Evolutionary conservation across 306 rosid genomes (phyloP), one percentile per base, ranked within the genome.

Genomic region (Sphenostylis stenocarpa): DNA sequence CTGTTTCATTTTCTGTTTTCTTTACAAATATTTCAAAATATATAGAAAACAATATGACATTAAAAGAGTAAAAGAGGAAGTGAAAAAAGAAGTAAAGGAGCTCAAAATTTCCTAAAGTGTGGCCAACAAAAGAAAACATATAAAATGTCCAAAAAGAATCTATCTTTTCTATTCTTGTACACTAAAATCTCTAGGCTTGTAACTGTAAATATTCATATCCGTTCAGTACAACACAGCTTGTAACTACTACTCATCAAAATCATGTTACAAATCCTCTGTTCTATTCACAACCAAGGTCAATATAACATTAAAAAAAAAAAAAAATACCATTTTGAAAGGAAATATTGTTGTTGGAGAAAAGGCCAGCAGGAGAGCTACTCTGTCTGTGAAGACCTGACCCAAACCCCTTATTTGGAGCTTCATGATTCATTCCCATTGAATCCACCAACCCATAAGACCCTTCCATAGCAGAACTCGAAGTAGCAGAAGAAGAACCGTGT

Each of bases 331-430:
- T 89, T 62, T 75, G 92, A 70, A 85, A 75, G 75, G 90, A 77
- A 81, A 61, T 28, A 64, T 84, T 70, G 73, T 87, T 87, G 73
- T 64, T 64, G 17, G 95, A 83, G 91, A 89, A 89, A 85, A 90
- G 86, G 0, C 88, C 96, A 55, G 96, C 91, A 85, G 98, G 97
- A 23, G 97, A 87, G 82, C 95, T 92, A 73, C 84, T 93, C 85
- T 92, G 95, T 60, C 97, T 84, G 70, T 82, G 80, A 79, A 94
- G 91, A 81, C 43, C 73, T 8, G 95, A 73, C 34, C 52, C 57
- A 47, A 69, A 79, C 7, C 72, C 33, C 65, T 86, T 91, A 12
- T 77, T 13, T 1, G 68, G 72, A 2, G 82, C 28, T 52, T 77
- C 82, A 11, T 43, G 84, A 23, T 84, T 88, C 87, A 84, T 44